These are phyloP conservation scores for Globisporangium solare DNA, from an alignment of 352 stramenopile genomes.

Conservation along the genomic window DNA sequence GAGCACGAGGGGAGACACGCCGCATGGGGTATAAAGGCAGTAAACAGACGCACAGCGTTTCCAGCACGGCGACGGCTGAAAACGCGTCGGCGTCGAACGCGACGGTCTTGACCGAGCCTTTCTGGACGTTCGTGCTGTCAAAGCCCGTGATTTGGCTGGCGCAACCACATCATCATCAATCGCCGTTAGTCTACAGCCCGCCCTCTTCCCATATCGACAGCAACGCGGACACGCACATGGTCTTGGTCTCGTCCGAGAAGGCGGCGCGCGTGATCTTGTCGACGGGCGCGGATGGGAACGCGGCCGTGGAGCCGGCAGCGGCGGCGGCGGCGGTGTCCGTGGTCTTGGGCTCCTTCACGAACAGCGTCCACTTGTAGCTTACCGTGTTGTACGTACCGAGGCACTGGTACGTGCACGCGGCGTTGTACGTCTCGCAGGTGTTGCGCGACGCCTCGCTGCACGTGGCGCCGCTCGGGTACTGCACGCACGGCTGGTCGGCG, in stretches of 20 bases:
- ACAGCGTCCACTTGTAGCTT: constrained; percentile 55
- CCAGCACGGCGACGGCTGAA: constrained; percentile 26
- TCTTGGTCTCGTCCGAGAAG: constrained; percentile 34
- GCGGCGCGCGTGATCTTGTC: constrained; percentile 31
- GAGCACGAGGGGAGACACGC: too few relatives aligned
- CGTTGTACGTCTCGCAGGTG: constrained; percentile 36
- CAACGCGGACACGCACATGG: constrained; percentile 35
- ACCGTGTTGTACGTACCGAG: constrained; percentile 45
- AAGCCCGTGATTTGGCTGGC: constrained; percentile 71
- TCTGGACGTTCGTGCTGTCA: constrained; percentile 43
- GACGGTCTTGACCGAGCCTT: constrained; percentile 53
- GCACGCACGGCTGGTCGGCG: constrained; percentile 45
- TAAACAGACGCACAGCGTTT: constrained; percentile 52
- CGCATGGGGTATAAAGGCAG: too few relatives aligned
- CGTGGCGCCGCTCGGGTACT: constrained; percentile 35
- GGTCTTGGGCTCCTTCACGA: constrained; percentile 52
- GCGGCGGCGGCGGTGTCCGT: constrained; percentile 13
- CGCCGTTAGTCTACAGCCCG: constrained; percentile 6
- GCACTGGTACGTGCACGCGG: constrained; percentile 66
- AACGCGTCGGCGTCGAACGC: constrained; percentile 46
- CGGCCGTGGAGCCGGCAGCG: constrained; percentile 19
- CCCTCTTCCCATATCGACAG: background rate
- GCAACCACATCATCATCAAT: constrained; percentile 5
- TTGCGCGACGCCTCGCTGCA: constrained; percentile 51
- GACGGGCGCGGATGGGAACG: constrained; percentile 50